A percentile compares a stretch with the other conserved stretches of the same genome.
phyloP scores from a whole-genome alignment of 148 eudicot species.

The Drosera capensis region DNA sequence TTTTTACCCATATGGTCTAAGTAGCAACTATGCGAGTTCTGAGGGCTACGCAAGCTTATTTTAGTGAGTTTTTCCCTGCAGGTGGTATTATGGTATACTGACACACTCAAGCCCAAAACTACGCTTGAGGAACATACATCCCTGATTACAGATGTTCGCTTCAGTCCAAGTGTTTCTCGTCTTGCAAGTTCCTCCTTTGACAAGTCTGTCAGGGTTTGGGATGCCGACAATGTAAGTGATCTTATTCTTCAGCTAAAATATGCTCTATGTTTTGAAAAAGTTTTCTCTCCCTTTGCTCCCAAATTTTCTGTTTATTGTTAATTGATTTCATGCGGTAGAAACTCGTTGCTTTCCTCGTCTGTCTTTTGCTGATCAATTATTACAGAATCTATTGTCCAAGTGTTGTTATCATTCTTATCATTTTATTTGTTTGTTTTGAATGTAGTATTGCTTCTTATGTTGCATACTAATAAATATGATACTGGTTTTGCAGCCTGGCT shows the following conservation, averaged over 20 bases:
- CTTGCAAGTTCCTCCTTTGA: slow-evolving; percentile 80
- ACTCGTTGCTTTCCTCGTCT: no score
- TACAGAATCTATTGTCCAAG: no score
- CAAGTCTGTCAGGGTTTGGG: slow-evolving; percentile 79
- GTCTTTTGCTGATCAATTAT: no score
- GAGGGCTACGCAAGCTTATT: not conserved
- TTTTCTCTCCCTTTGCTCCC: no score
- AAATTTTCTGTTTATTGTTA: no score
- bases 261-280: no score
- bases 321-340: no score
- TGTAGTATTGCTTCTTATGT: not conserved
- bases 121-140: slow-evolving; percentile 68
- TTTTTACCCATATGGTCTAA: no score
- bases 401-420: not conserved
- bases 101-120: slow-evolving; percentile 34
- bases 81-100: slow-evolving; percentile 71
- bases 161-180: slow-evolving; percentile 49
- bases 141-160: slow-evolving; percentile 68
- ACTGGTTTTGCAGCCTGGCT: slow-evolving; percentile 44
- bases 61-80: slow-evolving; percentile 12
- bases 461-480: not conserved
- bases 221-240: slow-evolving; percentile 65
- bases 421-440: not conserved
- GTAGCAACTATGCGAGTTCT: not conserved
- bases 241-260: no score